These are phyloP conservation scores for Colletotrichum sp. DNA, from an alignment of 2,329 filamentous ascomycete species.

Conservation along the genomic window DNA sequence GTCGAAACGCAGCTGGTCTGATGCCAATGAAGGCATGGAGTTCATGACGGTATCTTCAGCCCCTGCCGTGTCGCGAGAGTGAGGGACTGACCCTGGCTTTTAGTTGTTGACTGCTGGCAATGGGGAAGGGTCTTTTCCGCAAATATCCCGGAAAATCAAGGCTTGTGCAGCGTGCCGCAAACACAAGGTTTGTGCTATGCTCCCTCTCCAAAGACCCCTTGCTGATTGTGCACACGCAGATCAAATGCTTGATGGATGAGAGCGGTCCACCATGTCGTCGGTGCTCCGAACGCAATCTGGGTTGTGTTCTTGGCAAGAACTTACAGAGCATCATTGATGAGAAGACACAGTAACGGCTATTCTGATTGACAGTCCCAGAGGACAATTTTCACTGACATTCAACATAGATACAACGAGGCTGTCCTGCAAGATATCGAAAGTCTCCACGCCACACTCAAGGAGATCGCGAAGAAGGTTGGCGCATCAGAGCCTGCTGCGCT, in stretches of 20 bases:
- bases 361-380: background rate
- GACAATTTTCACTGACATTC: too few relatives aligned
- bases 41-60: background rate
- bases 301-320: constrained; percentile 45
- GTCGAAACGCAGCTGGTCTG: constrained; percentile 22
- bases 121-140: constrained; percentile 26
- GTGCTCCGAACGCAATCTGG: constrained; percentile 39
- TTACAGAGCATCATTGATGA: constrained; percentile 47
- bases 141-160: constrained; percentile 44
- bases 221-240: constrained; percentile 26
- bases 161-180: constrained; percentile 45
- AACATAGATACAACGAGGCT: constrained; percentile 11
- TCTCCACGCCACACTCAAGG: constrained; percentile 10
- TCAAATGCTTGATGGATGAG: constrained; percentile 47
- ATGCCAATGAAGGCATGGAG: constrained; percentile 15
- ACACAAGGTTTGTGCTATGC: constrained; percentile 36
- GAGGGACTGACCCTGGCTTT: background rate
- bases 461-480: constrained; percentile 13
- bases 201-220: background rate
- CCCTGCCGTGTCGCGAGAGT: background rate
- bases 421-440: constrained; percentile 21
- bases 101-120: constrained; percentile 16
- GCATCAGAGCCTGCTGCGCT: constrained; percentile 8
- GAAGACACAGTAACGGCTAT: constrained; percentile 37
- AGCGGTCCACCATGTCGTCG: constrained; percentile 41